Evolutionary conservation across 2,329 filamentous ascomycete genomes (phyloP).

Genomic region (Alternaria sp.): DNA sequence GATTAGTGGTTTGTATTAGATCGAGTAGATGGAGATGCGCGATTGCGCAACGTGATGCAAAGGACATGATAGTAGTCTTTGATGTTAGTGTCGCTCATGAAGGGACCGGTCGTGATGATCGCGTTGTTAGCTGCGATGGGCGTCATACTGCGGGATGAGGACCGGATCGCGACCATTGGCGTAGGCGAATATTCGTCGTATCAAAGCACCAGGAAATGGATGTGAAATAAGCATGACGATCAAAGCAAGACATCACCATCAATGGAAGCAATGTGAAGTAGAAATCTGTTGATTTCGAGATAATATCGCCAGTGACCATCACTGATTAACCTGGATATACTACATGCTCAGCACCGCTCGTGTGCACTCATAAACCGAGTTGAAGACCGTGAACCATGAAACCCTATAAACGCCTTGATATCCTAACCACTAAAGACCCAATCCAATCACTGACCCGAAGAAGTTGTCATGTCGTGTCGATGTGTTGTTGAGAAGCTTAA

Average conservation of each 20-base stretch:
- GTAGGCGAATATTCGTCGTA: no score
- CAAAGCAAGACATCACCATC: constrained; percentile 7
- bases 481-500: constrained; percentile 45
- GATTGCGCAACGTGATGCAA: background rate
- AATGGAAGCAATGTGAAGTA: constrained; percentile 23
- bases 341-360: constrained; percentile 49
- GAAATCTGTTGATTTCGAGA: constrained; percentile 44
- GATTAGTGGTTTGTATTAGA: background rate
- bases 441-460: constrained; percentile 30
- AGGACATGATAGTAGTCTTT: background rate
- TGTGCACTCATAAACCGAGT: constrained; percentile 48
- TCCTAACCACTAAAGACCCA: constrained; percentile 35
- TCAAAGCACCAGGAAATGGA: background rate
- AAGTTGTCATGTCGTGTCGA: constrained; percentile 36
- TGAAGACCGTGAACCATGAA: constrained; percentile 49
- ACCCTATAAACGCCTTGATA: constrained; percentile 46
- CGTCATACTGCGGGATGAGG: no score
- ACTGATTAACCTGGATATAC: constrained; percentile 51
- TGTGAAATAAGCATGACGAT: no score
- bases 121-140: background rate
- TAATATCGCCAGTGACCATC: constrained; percentile 46
- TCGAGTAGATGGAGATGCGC: background rate
- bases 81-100: background rate
- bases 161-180: no score
- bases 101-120: background rate